A percentile compares a stretch with the other conserved stretches of the same genome.
Conservation (phyloP, 1,284 basidiomycete genomes). For the Cryptococcus maquisensis region DNA sequence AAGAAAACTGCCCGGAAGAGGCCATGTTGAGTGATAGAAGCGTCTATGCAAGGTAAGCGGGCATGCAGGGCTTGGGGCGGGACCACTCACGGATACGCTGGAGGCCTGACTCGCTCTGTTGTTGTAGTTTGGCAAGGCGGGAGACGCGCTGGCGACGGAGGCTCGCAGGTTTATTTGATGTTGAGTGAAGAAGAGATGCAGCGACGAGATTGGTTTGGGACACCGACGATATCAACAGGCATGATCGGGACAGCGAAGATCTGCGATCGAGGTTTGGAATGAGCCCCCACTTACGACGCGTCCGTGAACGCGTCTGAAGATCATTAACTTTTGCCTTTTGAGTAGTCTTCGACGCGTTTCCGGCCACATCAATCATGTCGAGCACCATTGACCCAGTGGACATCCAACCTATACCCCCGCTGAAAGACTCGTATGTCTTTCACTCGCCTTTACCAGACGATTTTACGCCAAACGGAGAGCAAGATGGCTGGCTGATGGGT, state of each 20-base stretch:
- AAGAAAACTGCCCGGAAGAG: too few species aligned
- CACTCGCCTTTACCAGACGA: slow-evolving; percentile 69
- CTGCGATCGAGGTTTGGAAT: background rate
- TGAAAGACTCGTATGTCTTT: slow-evolving; percentile 73
- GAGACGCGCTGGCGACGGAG: too few species aligned
- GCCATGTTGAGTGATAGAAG: too few species aligned
- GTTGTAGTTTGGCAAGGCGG: too few species aligned
- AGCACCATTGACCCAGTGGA: slow-evolving; percentile 43
- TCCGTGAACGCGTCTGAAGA: background rate
- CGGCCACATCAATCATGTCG: background rate
- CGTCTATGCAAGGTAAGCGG: too few species aligned
- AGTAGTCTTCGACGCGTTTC: too few species aligned
- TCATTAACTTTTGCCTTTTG: background rate
- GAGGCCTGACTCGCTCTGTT: too few species aligned
- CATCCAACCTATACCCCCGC: slow-evolving; percentile 56
- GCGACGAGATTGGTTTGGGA: background rate
- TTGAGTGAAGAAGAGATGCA: background rate
- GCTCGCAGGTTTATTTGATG: too few species aligned
- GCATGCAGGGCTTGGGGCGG: too few species aligned
- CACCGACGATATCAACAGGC: background rate
- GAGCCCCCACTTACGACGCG: background rate
- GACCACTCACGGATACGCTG: background rate
- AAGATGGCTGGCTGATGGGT: slow-evolving; percentile 71
- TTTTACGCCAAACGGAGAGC: slow-evolving; percentile 9
- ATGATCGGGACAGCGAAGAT: background rate